Base-by-base conservation (phyloP, 1,284 basidiomycete species). In the Tilletia caries region DNA sequence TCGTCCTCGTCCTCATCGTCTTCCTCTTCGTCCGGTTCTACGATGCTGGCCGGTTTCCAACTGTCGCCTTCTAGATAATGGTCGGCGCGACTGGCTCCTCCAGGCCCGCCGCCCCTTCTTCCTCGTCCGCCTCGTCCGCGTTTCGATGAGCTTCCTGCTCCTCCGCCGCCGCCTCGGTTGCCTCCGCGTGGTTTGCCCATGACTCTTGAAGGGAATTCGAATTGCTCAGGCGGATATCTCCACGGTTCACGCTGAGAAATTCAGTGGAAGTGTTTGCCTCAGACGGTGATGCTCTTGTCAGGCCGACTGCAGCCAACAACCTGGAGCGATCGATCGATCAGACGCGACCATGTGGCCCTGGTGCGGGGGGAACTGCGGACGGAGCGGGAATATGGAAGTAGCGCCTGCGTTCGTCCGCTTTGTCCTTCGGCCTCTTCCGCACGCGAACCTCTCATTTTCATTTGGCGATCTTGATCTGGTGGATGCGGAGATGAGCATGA, bases 21-120 rank as follows among this genome's bases (percentile, higher is more conserved):
- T 18, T 32, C 70, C 10, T 34, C 68, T 12, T 66, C 64, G 4
- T 68, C 66, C 6, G 68, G 68, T 33, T 78, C 76, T 29, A 76
- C 72, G 18, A 72, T 75, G 67, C 76, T 78, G 8, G 76, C 75
- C 0, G 73, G 75, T 54, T 72, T 67, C 25, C 68, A 66, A 25
- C 66, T 64, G 20, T 69, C 66, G 12, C 66, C 64, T 6, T 67
- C 60, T 32, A 70, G 64, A 48, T 60, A 66, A 12, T 46, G 62
- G 33, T 66, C 37, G 10, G 25, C 73, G 33, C 75, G 70, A 60
- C 70, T 68, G 20, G 71, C 68, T 44, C 74, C 68, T 18, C 73
- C 68, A 0, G 74, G 72, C 54, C 37, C 15, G 25, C 25, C 27
- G 5, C 29, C 32, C n/a, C 48, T 27, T 20, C 75, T 72, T 69